Base-by-base conservation (phyloP, 2,329 filamentous ascomycete genomes). In the Pyrenophora seminiperda region DNA sequence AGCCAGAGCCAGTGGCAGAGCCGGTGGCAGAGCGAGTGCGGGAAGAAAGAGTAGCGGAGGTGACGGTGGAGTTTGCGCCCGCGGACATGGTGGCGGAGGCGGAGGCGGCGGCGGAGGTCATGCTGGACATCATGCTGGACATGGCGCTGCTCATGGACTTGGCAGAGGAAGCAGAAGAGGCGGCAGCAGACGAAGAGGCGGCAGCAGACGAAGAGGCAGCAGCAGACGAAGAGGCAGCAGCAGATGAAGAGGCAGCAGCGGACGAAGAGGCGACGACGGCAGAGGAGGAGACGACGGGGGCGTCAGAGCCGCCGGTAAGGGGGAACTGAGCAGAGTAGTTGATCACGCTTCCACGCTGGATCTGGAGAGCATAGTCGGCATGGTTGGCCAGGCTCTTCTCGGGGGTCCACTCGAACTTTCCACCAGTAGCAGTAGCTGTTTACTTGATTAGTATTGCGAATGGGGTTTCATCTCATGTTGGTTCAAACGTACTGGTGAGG, bases 311-410 rank as follows among this genome's bases (percentile, higher is more conserved):
- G 62, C 52, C 73, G 67, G 60, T 70, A 58, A 66, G 71, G 38
- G 46, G 34, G 66, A 86, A 76, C 22, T 76, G 76, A 36, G 77
- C 80, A 37, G 77, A 81, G 74, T 84, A 86, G 74, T 86, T 86
- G 67, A 74, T 63, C 40, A 73, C 56, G 32, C 65, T 71, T 50
- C 75, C 78, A 65, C 85, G 83, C 11, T 62, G 66, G 71, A 87
- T 84, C 67, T 84, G 71, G 50, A 86, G 77, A 46, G 84, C 83
- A 63, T 86, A 86, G 72, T 83, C 74, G 30, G 67, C 52, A 47
- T 71, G 77, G 54, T 76, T 68, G 36, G 68, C 60, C 20, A 84
- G 72, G 31, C 62, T 67, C 18, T 62, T 66, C 31, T 71, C 66
- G 4, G 80, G 79, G 13, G 75, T 81, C 81, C 81, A 86, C 47